Conservation (phyloP, 345 rosid species). For the Camelina sativa region DNA sequence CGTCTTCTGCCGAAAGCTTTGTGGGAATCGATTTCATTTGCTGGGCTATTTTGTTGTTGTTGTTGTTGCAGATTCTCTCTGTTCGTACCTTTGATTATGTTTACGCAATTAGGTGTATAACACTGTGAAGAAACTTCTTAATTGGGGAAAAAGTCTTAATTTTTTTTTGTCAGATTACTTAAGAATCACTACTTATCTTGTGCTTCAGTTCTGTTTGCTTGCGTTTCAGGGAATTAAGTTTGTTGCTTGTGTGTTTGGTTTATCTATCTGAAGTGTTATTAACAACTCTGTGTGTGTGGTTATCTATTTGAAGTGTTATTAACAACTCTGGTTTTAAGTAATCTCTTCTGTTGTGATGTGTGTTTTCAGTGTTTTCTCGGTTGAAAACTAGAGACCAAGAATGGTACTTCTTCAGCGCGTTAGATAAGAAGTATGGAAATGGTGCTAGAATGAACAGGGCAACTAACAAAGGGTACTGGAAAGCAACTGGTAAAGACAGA, state of each 20-base stretch:
- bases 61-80: constrained; percentile 18
- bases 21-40: not conserved
- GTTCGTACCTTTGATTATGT: constrained; percentile 12
- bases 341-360: not conserved
- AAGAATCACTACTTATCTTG: not conserved
- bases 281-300: not conserved
- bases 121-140: not conserved
- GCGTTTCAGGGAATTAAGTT: constrained; percentile 40
- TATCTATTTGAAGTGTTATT: not conserved
- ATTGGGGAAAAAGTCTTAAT: not conserved
- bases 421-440: constrained; percentile 82
- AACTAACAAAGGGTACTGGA: constrained; percentile 85
- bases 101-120: constrained; percentile 14
- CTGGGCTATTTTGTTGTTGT: not conserved
- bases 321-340: not conserved
- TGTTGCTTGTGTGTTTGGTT: constrained; percentile 13
- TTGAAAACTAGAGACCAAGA: constrained; percentile 90
- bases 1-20: not conserved
- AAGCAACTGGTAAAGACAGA: constrained; percentile 92
- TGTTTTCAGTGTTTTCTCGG: constrained; percentile 60
- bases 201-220: constrained; percentile 34
- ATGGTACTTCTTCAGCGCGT: constrained; percentile 85
- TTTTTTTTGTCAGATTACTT: constrained; percentile 7
- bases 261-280: not conserved
- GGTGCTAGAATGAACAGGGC: constrained; percentile 93